Evolutionary conservation across 192 early-diverging fungal species (phyloP).

Genomic region (Physocladia obscura): DNA sequence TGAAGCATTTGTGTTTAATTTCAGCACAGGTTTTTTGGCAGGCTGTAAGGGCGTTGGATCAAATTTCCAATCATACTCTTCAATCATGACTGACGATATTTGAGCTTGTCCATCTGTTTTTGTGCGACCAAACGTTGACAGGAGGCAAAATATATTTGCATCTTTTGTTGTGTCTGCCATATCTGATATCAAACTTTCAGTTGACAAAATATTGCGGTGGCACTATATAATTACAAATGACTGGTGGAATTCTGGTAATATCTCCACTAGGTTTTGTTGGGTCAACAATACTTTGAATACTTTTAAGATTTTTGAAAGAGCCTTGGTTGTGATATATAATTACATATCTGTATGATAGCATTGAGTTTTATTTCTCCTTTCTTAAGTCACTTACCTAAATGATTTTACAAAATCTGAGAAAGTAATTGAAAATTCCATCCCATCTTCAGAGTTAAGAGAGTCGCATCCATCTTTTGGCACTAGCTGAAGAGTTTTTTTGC

Average conservation of each 20-base stretch:
- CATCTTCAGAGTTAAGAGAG: conserved; percentile 19
- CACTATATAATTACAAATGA: background rate
- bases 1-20: conserved; percentile 44
- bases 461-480: conserved; percentile 32
- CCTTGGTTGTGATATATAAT: conserved; percentile 48
- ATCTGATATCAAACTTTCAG: conserved; percentile 36
- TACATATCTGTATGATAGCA: conserved; percentile 25
- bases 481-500: conserved; percentile 18
- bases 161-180: conserved; percentile 36
- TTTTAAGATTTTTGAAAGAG: conserved; percentile 48
- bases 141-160: conserved; percentile 27
- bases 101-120: conserved; percentile 29
- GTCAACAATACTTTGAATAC: conserved; percentile 44
- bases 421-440: conserved; percentile 36
- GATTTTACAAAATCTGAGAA: conserved; percentile 38
- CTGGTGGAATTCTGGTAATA: conserved; percentile 40
- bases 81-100: conserved; percentile 39
- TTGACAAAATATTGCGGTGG: background rate
- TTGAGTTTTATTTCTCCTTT: conserved; percentile 9
- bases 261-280: conserved; percentile 46
- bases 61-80: conserved; percentile 51
- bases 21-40: conserved; percentile 16
- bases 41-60: background rate
- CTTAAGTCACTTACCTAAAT: conserved; percentile 30
- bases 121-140: conserved; percentile 48